These are phyloP conservation scores for Phytophthora syringae DNA, from an alignment of 352 stramenopile genomes.

Conservation along the genomic window DNA sequence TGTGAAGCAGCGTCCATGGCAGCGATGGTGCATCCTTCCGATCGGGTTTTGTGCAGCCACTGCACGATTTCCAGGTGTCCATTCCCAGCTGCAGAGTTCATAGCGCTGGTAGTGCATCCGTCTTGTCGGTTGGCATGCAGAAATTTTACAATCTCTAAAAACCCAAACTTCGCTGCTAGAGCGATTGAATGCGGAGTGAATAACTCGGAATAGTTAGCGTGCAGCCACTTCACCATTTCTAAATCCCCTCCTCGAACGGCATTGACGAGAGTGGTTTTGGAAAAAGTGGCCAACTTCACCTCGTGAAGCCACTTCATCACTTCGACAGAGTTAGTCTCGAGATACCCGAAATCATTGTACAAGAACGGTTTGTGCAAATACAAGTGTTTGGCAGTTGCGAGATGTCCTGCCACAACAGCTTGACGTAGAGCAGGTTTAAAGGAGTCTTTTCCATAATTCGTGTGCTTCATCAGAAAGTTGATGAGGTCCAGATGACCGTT, in stretches of 20 bases:
- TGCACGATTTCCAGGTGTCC: slow-evolving; percentile 16
- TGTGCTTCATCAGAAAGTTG: slow-evolving; percentile 25
- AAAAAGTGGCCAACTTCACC: neutral
- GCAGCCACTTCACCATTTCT: slow-evolving; percentile 7
- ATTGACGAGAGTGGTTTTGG: neutral
- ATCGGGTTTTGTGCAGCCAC: slow-evolving; percentile 12
- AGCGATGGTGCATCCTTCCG: neutral
- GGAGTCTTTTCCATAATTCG: slow-evolving; percentile 1
- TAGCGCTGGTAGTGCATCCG: no score
- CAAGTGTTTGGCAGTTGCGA: slow-evolving; percentile 23
- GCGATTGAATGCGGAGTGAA: neutral
- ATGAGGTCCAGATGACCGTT: neutral
- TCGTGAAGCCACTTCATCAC: slow-evolving; percentile 22
- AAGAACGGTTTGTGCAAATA: neutral
- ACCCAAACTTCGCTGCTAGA: slow-evolving; percentile 7
- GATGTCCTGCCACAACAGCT: slow-evolving; percentile 19
- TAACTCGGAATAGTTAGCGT: neutral
- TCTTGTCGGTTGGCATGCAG: slow-evolving; percentile 17
- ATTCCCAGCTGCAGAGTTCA: no score
- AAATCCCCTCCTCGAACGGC: neutral
- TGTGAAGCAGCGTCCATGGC: slow-evolving; percentile 8
- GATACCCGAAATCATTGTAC: neutral
- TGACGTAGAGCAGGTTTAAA: slow-evolving; percentile 7
- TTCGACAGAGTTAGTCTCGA: slow-evolving; percentile 5
- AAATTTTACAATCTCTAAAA: slow-evolving; percentile 21